Conservation (phyloP, 1,284 basidiomycete species). For the Rhodotorula sp. region DNA sequence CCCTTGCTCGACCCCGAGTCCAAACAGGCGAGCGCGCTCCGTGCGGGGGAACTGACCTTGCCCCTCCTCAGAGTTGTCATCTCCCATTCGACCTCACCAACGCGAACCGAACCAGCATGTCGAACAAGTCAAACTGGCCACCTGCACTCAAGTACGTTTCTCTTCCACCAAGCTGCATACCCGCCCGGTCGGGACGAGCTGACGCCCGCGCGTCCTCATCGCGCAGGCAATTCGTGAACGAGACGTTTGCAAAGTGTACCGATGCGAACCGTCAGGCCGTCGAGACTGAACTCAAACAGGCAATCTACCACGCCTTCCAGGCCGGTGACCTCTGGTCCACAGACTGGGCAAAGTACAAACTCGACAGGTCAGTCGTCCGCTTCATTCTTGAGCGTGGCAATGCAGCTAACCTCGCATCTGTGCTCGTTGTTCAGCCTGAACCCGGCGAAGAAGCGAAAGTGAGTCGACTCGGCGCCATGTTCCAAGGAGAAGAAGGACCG, state of each 20-base stretch:
- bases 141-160: conserved; percentile 35
- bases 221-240: conserved; percentile 45
- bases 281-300: conserved; percentile 51
- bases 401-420: conserved; percentile 25
- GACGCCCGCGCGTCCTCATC: neutral
- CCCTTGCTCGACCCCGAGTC: no score
- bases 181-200: no score
- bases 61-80: neutral
- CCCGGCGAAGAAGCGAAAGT: conserved; percentile 62
- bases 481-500: neutral
- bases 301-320: conserved; percentile 51
- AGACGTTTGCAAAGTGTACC: conserved; percentile 48
- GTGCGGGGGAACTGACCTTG: neutral
- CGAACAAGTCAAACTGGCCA: conserved; percentile 28
- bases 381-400: neutral
- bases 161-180: rapidly evolving
- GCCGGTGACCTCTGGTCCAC: conserved; percentile 74
- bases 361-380: conserved; percentile 63
- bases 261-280: conserved; percentile 51
- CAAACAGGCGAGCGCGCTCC: neutral
- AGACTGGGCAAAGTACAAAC: conserved; percentile 77
- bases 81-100: neutral
- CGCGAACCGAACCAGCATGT: neutral
- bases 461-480: neutral
- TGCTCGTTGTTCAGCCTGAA: conserved; percentile 59